Percentiles rank a stretch among this genome's conserved stretches.
These are phyloP conservation scores for Clonostachys chloroleuca DNA, from an alignment of 2,329 filamentous ascomycete species.

Conservation along the genomic window DNA sequence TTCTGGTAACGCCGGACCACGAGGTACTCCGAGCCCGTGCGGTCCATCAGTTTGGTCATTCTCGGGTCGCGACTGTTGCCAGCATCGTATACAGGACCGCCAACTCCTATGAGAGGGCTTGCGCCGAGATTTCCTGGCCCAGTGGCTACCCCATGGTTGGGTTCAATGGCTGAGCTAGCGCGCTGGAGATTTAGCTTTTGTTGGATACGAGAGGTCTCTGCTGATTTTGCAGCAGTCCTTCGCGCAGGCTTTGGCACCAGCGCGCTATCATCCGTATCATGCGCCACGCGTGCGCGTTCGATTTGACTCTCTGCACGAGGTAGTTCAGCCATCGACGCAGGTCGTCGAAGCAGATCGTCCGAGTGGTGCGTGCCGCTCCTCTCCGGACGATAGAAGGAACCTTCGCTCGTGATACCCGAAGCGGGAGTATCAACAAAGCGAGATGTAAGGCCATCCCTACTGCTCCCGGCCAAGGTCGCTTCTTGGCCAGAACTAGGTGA, in stretches of 20 bases:
- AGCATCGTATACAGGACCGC: slow-evolving; percentile 47
- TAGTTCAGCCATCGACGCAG: slow-evolving; percentile 34
- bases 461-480: slow-evolving; percentile 18
- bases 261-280: slow-evolving; percentile 33
- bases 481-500: slow-evolving; percentile 17
- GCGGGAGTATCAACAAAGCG: slow-evolving; percentile 51
- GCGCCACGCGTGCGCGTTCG: slow-evolving; percentile 16
- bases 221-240: slow-evolving; percentile 32
- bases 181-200: slow-evolving; percentile 73
- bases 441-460: slow-evolving; percentile 49
- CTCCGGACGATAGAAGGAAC: slow-evolving; percentile 43
- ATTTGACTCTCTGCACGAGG: slow-evolving; percentile 13
- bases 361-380: slow-evolving; percentile 19
- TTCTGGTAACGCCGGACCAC: slow-evolving; percentile 70
- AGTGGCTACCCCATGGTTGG: slow-evolving; percentile 36
- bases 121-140: slow-evolving; percentile 24
- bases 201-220: slow-evolving; percentile 63
- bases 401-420: slow-evolving; percentile 43
- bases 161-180: slow-evolving; percentile 68
- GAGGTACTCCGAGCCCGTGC: slow-evolving; percentile 69
- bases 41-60: slow-evolving; percentile 60
- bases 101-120: slow-evolving; percentile 45
- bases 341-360: slow-evolving; percentile 27
- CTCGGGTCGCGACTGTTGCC: slow-evolving; percentile 49
- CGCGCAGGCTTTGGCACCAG: slow-evolving; percentile 38